Percentiles rank a stretch among this genome's conserved stretches.
Evolutionary conservation across 768 basidiomycete genomes (phyloP).

Genomic region (Boletellus ananas): DNA sequence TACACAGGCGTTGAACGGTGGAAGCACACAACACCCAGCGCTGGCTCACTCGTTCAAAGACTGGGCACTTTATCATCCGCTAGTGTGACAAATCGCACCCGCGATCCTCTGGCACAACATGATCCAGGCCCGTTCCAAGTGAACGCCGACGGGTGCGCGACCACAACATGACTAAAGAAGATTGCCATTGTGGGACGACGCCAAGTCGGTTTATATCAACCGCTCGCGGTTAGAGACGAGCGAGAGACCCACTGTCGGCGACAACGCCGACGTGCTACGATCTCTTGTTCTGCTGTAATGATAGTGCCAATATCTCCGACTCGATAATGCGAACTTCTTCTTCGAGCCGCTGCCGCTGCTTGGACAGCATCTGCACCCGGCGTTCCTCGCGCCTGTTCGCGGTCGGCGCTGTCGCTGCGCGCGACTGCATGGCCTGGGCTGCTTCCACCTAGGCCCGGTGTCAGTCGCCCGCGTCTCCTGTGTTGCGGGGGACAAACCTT

Average conservation of each 20-base stretch:
- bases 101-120: no score
- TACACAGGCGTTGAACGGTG: no score
- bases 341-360: slow-evolving; percentile 66
- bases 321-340: slow-evolving; percentile 57
- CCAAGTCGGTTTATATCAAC: not conserved
- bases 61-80: no score
- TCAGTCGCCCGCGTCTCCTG: no score
- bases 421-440: slow-evolving; percentile 39
- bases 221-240: no score
- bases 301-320: slow-evolving; percentile 53
- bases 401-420: slow-evolving; percentile 45
- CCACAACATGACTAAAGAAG: no score
- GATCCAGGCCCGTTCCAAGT: no score
- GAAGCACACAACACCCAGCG: no score
- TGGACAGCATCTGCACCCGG: slow-evolving; percentile 58
- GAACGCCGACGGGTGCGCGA: no score
- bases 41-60: no score
- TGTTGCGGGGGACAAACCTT: slow-evolving; percentile 43
- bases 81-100: no score
- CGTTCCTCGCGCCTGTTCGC: slow-evolving; percentile 64
- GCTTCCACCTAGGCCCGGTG: slow-evolving; percentile 47
- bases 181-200: not conserved
- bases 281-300: slow-evolving; percentile 22
- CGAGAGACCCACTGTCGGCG: no score
- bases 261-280: not conserved